Evolutionary conservation across 768 basidiomycete genomes (phyloP).

Genomic region (Terana coerulea): DNA sequence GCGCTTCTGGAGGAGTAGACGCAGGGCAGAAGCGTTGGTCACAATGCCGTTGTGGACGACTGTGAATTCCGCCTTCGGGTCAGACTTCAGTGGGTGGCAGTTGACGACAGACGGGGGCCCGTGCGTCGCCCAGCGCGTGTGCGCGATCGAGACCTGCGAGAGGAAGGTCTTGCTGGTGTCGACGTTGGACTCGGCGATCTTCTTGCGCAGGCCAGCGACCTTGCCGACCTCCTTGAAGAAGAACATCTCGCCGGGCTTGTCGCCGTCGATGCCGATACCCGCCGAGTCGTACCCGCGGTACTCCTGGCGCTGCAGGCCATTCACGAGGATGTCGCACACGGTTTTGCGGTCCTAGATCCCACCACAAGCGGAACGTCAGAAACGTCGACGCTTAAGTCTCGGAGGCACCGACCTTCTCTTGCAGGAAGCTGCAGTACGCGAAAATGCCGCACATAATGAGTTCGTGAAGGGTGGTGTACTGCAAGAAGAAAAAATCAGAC

Average conservation of each 20-base stretch:
- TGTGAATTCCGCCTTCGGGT: slow-evolving; percentile 77
- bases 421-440: slow-evolving; percentile 90
- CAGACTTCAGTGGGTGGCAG: slow-evolving; percentile 93
- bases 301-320: slow-evolving; percentile 91
- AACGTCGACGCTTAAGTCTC: no score
- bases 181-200: slow-evolving; percentile 67
- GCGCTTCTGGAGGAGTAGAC: slow-evolving; percentile 90
- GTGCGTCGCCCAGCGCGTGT: slow-evolving; percentile 99
- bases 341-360: slow-evolving; percentile 90
- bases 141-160: slow-evolving; percentile 94
- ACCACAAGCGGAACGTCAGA: no score
- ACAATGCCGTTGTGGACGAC: slow-evolving; percentile 99
- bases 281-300: slow-evolving; percentile 99
- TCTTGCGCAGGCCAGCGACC: slow-evolving; percentile 87
- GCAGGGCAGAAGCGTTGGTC: slow-evolving; percentile 87
- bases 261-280: slow-evolving; percentile 87
- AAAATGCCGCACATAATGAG: slow-evolving; percentile 91
- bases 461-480: background rate
- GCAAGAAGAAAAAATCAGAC: background rate
- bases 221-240: slow-evolving; percentile 99
- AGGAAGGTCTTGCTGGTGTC: slow-evolving; percentile 75
- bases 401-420: slow-evolving; percentile 98
- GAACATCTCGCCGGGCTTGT: slow-evolving; percentile 68
- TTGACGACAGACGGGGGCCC: slow-evolving; percentile 84
- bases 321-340: slow-evolving; percentile 85